Conservation (phyloP, 495 filamentous ascomycete genomes). For the Glarea lozoyensis region DNA sequence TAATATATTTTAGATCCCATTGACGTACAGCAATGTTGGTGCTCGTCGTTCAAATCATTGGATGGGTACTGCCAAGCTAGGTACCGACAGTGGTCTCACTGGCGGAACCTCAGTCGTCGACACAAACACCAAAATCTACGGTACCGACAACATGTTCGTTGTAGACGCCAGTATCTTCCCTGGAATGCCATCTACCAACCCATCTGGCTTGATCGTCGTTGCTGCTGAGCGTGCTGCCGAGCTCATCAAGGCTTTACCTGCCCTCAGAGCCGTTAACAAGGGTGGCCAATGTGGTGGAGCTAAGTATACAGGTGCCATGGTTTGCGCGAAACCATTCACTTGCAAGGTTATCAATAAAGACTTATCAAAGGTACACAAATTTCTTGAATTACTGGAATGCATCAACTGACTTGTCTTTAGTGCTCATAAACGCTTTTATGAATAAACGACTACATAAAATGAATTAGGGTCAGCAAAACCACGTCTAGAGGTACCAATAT, state of each 20-base stretch:
- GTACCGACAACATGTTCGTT: constrained; percentile 52
- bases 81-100: constrained; percentile 44
- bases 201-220: constrained; percentile 41
- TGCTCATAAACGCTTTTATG: too few species aligned
- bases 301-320: constrained; percentile 26
- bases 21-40: constrained; percentile 39
- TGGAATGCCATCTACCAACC: constrained; percentile 45
- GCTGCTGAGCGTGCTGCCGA: constrained; percentile 42
- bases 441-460: too few species aligned
- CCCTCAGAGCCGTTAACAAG: constrained; percentile 13
- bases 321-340: constrained; percentile 24
- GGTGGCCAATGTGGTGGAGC: constrained; percentile 37
- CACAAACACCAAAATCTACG: constrained; percentile 53
- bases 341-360: constrained; percentile 21
- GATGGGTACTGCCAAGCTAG: constrained; percentile 54
- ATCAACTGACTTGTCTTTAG: too few species aligned
- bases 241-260: constrained; percentile 38
- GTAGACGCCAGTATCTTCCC: constrained; percentile 49
- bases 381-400: too few species aligned
- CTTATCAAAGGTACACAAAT: neutral
- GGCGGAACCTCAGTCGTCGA: constrained; percentile 55
- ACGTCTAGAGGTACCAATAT: too few species aligned
- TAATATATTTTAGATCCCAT: constrained; percentile 11
- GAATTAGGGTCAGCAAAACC: too few species aligned
- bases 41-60: constrained; percentile 63